A percentile compares a stretch with the other conserved stretches of the same genome.
Conservation (phyloP, 495 filamentous ascomycete species). For the Geopyxis carbonaria region DNA sequence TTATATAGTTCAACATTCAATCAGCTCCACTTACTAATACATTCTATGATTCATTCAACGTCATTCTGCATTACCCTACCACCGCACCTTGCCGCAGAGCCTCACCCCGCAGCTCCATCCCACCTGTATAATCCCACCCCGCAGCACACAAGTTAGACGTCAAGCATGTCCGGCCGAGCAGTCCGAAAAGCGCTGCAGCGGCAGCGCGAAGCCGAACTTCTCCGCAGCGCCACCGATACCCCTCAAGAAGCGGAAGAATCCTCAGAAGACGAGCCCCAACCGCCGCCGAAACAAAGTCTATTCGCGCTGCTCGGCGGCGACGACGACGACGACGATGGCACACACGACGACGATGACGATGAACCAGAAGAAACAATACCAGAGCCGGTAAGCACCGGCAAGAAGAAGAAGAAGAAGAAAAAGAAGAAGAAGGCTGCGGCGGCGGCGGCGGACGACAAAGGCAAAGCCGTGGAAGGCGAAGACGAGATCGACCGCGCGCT, state of each 20-base stretch:
- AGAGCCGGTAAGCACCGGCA: constrained; percentile 24
- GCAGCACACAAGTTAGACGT: not conserved
- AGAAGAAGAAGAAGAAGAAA: constrained; percentile 43
- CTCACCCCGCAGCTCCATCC: too few species aligned
- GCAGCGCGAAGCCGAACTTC: constrained; percentile 17
- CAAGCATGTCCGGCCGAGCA: constrained; percentile 23
- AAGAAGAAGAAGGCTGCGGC: constrained; percentile 38
- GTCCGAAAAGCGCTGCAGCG: constrained; percentile 19
- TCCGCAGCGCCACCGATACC: constrained; percentile 2
- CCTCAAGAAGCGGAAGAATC: constrained; percentile 16
- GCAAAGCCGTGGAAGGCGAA: constrained; percentile 47
- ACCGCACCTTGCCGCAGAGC: too few species aligned
- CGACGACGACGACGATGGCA: constrained; percentile 31
- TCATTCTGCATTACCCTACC: too few species aligned
- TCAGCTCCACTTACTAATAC: too few species aligned
- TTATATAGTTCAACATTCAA: too few species aligned
- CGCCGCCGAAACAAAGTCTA: constrained; percentile 20
- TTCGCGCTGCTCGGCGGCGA: constrained; percentile 32
- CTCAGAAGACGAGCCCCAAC: constrained; percentile 21
- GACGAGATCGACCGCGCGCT: constrained; percentile 80
- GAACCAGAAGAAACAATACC: constrained; percentile 28
- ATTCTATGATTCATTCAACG: too few species aligned
- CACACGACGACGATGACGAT: constrained; percentile 14
- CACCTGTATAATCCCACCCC: not conserved
- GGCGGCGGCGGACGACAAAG: constrained; percentile 22